A percentile compares a stretch with the other conserved stretches of the same genome.
phyloP scores from a whole-genome alignment of 306 rosid species.

The Prunus mira region DNA sequence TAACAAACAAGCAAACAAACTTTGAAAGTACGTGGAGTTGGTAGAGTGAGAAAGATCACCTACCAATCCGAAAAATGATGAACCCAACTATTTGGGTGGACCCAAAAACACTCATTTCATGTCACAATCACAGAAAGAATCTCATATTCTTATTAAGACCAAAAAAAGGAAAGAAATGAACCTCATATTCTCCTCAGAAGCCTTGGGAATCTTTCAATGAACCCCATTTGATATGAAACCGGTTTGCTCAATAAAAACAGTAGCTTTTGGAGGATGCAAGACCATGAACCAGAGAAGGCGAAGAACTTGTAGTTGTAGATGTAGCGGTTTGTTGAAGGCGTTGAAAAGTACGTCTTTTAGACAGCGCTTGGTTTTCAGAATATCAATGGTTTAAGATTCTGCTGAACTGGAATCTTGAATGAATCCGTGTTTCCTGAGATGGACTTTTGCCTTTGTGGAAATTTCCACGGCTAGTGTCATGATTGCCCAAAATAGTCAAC shows the following conservation, averaged over 20 bases:
- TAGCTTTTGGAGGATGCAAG: background rate
- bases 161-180: background rate
- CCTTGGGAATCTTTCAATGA: background rate
- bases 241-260: background rate
- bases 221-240: background rate
- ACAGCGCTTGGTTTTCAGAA: too few relatives aligned
- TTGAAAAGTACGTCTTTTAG: background rate
- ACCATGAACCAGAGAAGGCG: background rate
- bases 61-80: constrained; percentile 2
- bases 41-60: constrained; percentile 5
- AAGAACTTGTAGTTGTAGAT: background rate
- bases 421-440: background rate
- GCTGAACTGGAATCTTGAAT: background rate
- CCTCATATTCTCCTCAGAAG: background rate
- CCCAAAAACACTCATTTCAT: background rate
- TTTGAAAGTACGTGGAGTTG: background rate
- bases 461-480: too few relatives aligned
- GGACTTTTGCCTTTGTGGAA: too few relatives aligned
- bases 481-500: too few relatives aligned
- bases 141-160: background rate
- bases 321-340: background rate
- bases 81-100: background rate
- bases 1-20: too few relatives aligned
- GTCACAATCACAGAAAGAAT: background rate
- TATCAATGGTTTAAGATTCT: too few relatives aligned